Evolutionary conservation across 2,329 filamentous ascomycete genomes (phyloP).

Genomic region (Dactylellina leptospora): DNA sequence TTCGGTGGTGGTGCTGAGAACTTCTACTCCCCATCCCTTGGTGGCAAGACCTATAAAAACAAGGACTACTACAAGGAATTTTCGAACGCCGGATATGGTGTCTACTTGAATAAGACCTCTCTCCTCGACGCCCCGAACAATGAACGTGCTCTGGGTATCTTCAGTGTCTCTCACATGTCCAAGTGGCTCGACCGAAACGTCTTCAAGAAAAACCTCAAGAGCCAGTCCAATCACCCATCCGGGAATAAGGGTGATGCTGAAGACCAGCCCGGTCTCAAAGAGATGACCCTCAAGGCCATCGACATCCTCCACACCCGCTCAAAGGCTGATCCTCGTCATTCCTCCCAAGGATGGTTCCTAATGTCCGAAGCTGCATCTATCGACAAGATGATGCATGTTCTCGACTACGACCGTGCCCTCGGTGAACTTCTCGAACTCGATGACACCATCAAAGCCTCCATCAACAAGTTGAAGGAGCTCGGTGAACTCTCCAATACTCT

Average conservation of each 20-base stretch:
- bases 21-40: conserved; percentile 68
- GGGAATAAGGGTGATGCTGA: conserved; percentile 71
- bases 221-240: conserved; percentile 73
- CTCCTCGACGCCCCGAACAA: conserved; percentile 68
- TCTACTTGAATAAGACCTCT: conserved; percentile 78
- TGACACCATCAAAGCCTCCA: conserved; percentile 79
- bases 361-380: conserved; percentile 87
- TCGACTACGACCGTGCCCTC: conserved; percentile 86
- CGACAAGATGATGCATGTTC: conserved; percentile 87
- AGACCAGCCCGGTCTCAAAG: conserved; percentile 83
- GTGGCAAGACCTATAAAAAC: conserved; percentile 71
- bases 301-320: conserved; percentile 76
- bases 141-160: conserved; percentile 77
- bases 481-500: conserved; percentile 77
- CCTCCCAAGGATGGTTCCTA: conserved; percentile 74
- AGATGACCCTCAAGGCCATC: conserved; percentile 88
- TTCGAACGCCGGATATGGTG: conserved; percentile 73
- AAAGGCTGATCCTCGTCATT: conserved; percentile 59
- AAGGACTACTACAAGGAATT: conserved; percentile 79
- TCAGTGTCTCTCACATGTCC: conserved; percentile 76
- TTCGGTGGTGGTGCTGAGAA: conserved; percentile 85
- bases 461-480: conserved; percentile 73
- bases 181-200: conserved; percentile 89
- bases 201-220: conserved; percentile 74
- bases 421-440: conserved; percentile 84